Evolutionary conservation across 805 yeast genomes (phyloP).

Genomic region (Blastobotrys chiropterorum): DNA sequence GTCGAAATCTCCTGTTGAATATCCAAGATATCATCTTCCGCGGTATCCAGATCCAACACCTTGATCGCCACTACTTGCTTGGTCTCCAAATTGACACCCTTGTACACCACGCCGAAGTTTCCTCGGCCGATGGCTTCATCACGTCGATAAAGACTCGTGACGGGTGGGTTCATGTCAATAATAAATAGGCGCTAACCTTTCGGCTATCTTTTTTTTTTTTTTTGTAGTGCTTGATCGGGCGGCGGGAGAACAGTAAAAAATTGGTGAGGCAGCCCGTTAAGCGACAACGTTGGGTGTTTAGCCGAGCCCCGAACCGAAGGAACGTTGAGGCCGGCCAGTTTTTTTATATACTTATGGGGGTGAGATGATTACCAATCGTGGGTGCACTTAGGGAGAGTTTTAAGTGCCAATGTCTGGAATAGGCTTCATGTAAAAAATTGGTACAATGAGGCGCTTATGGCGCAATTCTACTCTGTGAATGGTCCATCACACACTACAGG

Average conservation of each 20-base stretch:
- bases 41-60: slow-evolving; percentile 85
- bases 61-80: slow-evolving; percentile 86
- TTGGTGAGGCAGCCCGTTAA: background rate
- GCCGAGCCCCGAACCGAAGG: background rate
- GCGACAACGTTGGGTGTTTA: background rate
- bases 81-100: slow-evolving; percentile 54
- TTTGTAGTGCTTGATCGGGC: background rate
- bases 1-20: slow-evolving; percentile 91
- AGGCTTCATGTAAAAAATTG: too few relatives aligned
- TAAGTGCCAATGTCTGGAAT: too few relatives aligned
- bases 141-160: slow-evolving; percentile 53
- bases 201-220: background rate
- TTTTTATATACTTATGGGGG: too few relatives aligned
- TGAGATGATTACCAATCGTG: too few relatives aligned
- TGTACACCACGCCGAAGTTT: slow-evolving; percentile 93
- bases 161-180: slow-evolving; percentile 13
- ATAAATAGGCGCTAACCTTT: background rate
- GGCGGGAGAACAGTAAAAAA: background rate
- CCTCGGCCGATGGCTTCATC: slow-evolving; percentile 94
- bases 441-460: too few relatives aligned
- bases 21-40: slow-evolving; percentile 89
- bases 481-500: too few relatives aligned
- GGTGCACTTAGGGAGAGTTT: too few relatives aligned
- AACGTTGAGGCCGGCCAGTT: background rate
- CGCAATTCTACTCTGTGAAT: too few relatives aligned